Base-by-base conservation (phyloP, 2,329 filamentous ascomycete species). In the Cyphellophora europaea region DNA sequence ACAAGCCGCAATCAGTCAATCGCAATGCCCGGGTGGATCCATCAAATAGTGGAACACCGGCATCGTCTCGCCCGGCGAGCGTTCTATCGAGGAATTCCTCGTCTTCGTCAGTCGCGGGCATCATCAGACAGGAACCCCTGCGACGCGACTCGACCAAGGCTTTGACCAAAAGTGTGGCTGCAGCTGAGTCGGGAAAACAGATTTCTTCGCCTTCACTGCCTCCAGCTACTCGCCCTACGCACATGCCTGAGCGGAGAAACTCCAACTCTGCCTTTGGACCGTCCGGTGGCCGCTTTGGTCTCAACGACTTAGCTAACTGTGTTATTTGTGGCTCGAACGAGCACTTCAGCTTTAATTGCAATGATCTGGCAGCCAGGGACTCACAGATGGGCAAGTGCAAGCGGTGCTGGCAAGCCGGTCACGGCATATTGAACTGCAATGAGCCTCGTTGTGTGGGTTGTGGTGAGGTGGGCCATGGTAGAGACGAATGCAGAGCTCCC, bases 321-420 rank as follows among this genome's bases (percentile, higher is more conserved):
- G 56, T 51, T 3, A 53, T 56, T n/a, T 69, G 65, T 45, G 65
- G 65, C 19, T 67, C 62, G 36, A 57, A 55, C 39, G 45, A 52
- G 6, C 65, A 69, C 44, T 59, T 58, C 42, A 62, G 59, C 2
- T 52, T 53, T 33, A 58, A 61, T 29, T 69, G 65, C 38, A 62
- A 68, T 35, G 66, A 67, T 40, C 41, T 49, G 6, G 60, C 60
- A 10, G 63, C 62, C 8, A 53, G 58, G 39, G 53, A 53, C 19
- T 51, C 51, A 10, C 50, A 52, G 19, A 51, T 53, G 27, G 61
- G 61, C 14, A 56, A 44, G 32, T 69, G 66, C 41, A 53, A 49
- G 40, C 56, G 66, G 37, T 69, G 66, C 37, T 54, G 57, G 12
- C 40, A 48, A 15, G 33, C 51, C 15, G 58, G 58, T 5, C 65